Evolutionary conservation across 257 asterid genomes (phyloP).

Genomic region (Marsdenia floribunda): DNA sequence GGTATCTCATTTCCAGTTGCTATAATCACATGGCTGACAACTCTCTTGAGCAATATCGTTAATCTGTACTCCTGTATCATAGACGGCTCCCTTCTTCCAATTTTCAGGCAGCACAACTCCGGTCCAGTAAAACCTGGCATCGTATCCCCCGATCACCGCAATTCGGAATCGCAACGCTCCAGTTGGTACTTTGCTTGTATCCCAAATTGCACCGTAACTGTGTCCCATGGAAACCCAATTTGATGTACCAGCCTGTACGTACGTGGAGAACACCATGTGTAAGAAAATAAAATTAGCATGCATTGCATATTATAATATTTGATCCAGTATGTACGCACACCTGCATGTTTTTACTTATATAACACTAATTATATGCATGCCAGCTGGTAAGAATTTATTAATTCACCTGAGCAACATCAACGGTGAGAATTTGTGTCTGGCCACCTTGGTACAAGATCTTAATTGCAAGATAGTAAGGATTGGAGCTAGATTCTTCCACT

Average conservation of each 20-base stretch:
- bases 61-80: constrained; percentile 65
- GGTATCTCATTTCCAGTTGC: constrained; percentile 31
- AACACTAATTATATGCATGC: too few species aligned
- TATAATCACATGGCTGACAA: constrained; percentile 54
- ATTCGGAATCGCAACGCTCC: constrained; percentile 64
- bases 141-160: constrained; percentile 67
- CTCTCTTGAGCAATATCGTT: constrained; percentile 69
- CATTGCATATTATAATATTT: too few species aligned
- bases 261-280: too few species aligned
- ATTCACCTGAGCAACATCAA: constrained; percentile 64
- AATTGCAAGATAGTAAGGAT: constrained; percentile 52
- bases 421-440: constrained; percentile 57
- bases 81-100: constrained; percentile 48
- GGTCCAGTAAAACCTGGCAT: constrained; percentile 66
- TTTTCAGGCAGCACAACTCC: constrained; percentile 52
- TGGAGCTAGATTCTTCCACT: constrained; percentile 73
- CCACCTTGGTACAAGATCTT: constrained; percentile 71
- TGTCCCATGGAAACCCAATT: constrained; percentile 62
- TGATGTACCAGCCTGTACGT: constrained; percentile 44
- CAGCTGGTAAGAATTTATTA: too few species aligned
- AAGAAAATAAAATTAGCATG: too few species aligned
- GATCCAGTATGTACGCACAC: too few species aligned
- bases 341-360: too few species aligned
- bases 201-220: constrained; percentile 72
- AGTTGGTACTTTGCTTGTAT: constrained; percentile 55